Conservation (phyloP, 176 grass and related monocot genomes). For the Oryza punctata region DNA sequence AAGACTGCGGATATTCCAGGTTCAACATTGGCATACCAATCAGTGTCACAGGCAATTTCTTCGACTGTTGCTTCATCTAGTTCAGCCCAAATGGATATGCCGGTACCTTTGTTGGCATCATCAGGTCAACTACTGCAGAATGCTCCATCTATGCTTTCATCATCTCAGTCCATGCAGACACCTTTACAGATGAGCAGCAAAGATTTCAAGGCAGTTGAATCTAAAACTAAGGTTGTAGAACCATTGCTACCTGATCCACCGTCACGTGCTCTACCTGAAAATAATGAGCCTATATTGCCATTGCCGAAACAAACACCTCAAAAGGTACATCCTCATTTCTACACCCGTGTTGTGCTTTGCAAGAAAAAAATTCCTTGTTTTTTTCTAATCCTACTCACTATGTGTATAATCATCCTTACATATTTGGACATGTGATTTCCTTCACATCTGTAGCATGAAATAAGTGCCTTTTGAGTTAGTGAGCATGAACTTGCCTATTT, state of each 20-base stretch:
- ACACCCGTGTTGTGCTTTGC: neutral
- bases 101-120: constrained; percentile 50
- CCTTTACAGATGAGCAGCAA: constrained; percentile 49
- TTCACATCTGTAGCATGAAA: neutral
- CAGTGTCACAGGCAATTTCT: constrained; percentile 49
- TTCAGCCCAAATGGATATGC: constrained; percentile 46
- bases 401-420: neutral
- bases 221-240: constrained; percentile 45
- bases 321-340: constrained; percentile 43
- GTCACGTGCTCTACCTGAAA: constrained; percentile 45
- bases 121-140: constrained; percentile 66
- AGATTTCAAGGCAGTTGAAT: constrained; percentile 41
- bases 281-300: constrained; percentile 78
- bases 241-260: constrained; percentile 65
- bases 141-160: constrained; percentile 46
- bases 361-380: neutral
- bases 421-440: neutral
- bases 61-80: constrained; percentile 45
- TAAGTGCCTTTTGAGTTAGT: neutral
- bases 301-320: constrained; percentile 62
- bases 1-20: constrained; percentile 44
- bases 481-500: constrained; percentile 12
- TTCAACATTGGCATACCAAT: constrained; percentile 50
- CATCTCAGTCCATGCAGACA: constrained; percentile 57
- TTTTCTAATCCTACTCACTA: neutral